Conservation (phyloP, 139 green algal species). For the Spirogloea muscicola region DNA sequence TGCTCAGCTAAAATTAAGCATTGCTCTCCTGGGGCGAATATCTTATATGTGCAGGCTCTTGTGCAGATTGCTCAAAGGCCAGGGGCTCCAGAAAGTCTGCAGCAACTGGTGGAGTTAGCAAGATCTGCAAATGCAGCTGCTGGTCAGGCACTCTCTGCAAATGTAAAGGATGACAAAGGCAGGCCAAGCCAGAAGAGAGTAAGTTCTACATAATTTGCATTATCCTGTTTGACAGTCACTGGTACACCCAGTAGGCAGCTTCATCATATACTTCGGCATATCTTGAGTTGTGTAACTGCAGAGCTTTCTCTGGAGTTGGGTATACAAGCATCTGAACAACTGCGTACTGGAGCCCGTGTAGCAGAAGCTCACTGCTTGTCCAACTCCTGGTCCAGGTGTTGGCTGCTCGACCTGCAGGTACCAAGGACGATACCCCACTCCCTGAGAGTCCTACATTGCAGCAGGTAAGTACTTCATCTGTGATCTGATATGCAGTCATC, state of each 20-base stretch:
- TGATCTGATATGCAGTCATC: neutral
- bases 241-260: neutral
- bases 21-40: no score
- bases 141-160: slow-evolving; percentile 1
- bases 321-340: neutral
- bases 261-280: neutral
- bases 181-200: slow-evolving; percentile 4
- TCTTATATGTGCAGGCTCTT: no score
- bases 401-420: neutral
- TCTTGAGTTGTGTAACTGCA: neutral
- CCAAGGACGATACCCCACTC: neutral
- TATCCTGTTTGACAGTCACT: neutral
- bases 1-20: slow-evolving; percentile 12
- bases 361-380: no score
- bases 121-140: slow-evolving; percentile 43
- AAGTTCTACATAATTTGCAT: slow-evolving; percentile 3
- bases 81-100: slow-evolving; percentile 49
- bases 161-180: slow-evolving; percentile 17
- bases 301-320: slow-evolving; percentile 9
- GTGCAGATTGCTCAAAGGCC: slow-evolving; percentile 46
- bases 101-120: slow-evolving; percentile 71
- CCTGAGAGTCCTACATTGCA: neutral
- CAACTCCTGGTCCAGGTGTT: no score
- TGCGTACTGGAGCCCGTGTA: neutral
- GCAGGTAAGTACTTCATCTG: neutral